Percentiles rank a stretch among this genome's conserved stretches.
Conservation (phyloP, 2,329 filamentous ascomycete species). For the Geosmithia putterillii region DNA sequence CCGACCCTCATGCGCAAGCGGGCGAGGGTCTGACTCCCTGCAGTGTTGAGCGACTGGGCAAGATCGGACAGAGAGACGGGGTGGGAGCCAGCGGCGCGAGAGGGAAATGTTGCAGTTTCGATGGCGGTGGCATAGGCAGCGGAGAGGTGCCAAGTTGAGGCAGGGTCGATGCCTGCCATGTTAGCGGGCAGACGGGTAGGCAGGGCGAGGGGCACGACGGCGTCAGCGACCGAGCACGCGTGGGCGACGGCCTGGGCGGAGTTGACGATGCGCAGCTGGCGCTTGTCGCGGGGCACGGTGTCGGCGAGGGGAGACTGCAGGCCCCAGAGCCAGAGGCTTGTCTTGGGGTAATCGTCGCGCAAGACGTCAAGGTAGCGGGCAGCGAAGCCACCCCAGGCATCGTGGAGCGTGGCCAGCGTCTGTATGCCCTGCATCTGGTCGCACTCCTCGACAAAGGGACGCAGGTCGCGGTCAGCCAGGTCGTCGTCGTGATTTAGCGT, state of each 20-base stretch:
- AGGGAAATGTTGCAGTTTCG: constrained; percentile 68
- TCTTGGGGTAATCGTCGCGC: constrained; percentile 84
- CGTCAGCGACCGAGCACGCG: constrained; percentile 58
- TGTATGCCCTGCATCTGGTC: constrained; percentile 87
- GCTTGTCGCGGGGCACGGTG: constrained; percentile 34
- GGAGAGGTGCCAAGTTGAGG: constrained; percentile 68
- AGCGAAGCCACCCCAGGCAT: constrained; percentile 73
- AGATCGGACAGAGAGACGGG: constrained; percentile 46
- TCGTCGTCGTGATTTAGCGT: constrained; percentile 70
- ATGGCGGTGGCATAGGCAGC: constrained; percentile 65
- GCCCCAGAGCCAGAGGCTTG: constrained; percentile 78
- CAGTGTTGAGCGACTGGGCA: constrained; percentile 55
- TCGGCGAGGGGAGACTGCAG: constrained; percentile 50
- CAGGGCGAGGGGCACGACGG: constrained; percentile 64
- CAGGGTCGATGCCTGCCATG: constrained; percentile 45
- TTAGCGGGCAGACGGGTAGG: constrained; percentile 42
- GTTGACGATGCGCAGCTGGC: constrained; percentile 53
- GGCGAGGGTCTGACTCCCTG: constrained; percentile 70
- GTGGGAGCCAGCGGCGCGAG: constrained; percentile 45
- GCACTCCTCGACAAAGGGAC: constrained; percentile 83
- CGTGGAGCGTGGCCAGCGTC: constrained; percentile 57
- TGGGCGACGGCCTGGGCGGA: constrained; percentile 59
- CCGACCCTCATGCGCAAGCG: constrained; percentile 56
- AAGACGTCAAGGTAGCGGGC: constrained; percentile 63
- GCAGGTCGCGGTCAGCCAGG: constrained; percentile 77